Base-by-base conservation (phyloP, 2,329 filamentous ascomycete species). In the Ascochyta viciae-villosae region DNA sequence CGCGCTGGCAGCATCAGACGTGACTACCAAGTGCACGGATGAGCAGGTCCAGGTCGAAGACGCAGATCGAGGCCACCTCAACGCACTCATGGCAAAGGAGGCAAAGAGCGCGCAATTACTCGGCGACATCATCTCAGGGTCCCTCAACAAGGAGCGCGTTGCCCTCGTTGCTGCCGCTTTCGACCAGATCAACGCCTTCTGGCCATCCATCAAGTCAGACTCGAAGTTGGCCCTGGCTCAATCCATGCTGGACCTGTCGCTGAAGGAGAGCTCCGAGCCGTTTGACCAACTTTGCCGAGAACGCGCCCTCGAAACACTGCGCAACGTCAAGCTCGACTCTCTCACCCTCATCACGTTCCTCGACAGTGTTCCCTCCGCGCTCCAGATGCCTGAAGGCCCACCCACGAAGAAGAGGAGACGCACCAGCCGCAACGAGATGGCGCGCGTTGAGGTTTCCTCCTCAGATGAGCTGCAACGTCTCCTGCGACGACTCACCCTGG, bases 391-490 rank as follows among this genome's bases (percentile, higher is more conserved):
- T 38, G 87, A 87, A 42, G 87, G 88, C 52, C 85, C 87, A 12
- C 89, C 90, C 9, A 84, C 89, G 1, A 88, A 88, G 61, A 96
- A 96, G 80, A 84, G 91, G 60, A 87, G 92, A 68, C 85, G 92
- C 52, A 91, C 87, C 0, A 96, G 90, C 75, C 86, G 89, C 50
- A 88, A 85, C 15, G 89, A 90, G 62, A 83, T 85, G 62, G 83
- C 86, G 50, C 85, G 84, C 42, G 80, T 86, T 50, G 83, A 84
- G 33, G 80, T 83, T 13, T 85, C 87, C 60, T 84, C 87, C 52
- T 85, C 87, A 31, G 82, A 84, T 6, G 87, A 91, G 68, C 77
- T 93, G 27, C 85, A 85, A 61, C 82, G 83, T 43, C 84, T 88
- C 6, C 83, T 97, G 60, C 86, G 87, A 64, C 89, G 89, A 65